These are phyloP conservation scores for Plenodomus lindquistii DNA, from an alignment of 2,329 filamentous ascomycete genomes.

Conservation along the genomic window DNA sequence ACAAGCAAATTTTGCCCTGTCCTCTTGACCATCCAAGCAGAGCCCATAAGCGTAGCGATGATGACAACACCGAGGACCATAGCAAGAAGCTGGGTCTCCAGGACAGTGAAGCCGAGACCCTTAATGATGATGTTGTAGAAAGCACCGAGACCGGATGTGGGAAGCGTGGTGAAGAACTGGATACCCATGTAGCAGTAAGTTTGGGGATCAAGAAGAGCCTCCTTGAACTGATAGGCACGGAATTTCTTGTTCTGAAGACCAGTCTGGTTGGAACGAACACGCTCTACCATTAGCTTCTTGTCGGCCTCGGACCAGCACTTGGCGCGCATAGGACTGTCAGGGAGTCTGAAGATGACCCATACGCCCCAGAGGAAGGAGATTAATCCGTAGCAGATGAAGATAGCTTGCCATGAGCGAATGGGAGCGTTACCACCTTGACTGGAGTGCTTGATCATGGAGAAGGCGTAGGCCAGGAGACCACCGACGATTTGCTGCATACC, in stretches of 20 bases:
- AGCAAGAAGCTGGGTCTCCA: slow-evolving; percentile 72
- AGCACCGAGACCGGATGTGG: slow-evolving; percentile 71
- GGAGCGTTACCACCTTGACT: slow-evolving; percentile 45
- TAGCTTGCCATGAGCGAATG: slow-evolving; percentile 68
- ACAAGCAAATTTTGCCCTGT: slow-evolving; percentile 69
- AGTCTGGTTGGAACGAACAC: slow-evolving; percentile 52
- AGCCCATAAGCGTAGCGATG: slow-evolving; percentile 68
- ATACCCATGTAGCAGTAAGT: slow-evolving; percentile 61
- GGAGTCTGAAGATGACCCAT: slow-evolving; percentile 53
- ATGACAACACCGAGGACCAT: slow-evolving; percentile 78
- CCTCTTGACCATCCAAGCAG: slow-evolving; percentile 69
- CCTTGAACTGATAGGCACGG: slow-evolving; percentile 57
- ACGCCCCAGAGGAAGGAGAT: slow-evolving; percentile 66
- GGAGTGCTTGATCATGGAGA: slow-evolving; percentile 32
- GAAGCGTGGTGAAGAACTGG: slow-evolving; percentile 71
- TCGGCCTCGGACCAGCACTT: slow-evolving; percentile 70
- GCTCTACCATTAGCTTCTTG: slow-evolving; percentile 60
- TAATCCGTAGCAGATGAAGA: slow-evolving; percentile 69
- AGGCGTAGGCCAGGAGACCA: slow-evolving; percentile 64
- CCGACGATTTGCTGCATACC: slow-evolving; percentile 73
- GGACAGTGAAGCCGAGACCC: slow-evolving; percentile 64
- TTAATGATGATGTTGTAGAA: slow-evolving; percentile 76
- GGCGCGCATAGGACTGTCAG: slow-evolving; percentile 70
- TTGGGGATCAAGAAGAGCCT: slow-evolving; percentile 67
- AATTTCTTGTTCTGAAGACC: slow-evolving; percentile 55